Conservation (phyloP, 148 eudicot genomes). For the Vaccinium myrtillus region DNA sequence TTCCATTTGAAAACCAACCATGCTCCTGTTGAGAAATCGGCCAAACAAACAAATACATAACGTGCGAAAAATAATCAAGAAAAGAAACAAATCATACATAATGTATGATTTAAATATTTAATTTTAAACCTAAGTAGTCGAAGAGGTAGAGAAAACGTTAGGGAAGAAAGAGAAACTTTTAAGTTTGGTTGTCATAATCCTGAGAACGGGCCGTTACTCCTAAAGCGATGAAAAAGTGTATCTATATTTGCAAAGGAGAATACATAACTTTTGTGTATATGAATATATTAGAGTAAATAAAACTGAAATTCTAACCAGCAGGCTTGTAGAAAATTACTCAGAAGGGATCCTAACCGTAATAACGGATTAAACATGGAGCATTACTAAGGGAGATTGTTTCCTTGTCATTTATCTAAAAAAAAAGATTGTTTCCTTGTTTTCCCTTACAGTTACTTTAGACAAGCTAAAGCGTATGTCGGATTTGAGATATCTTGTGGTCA, state of each 20-base stretch:
- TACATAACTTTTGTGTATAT: background rate
- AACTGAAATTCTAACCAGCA: background rate
- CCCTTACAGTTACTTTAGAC: background rate
- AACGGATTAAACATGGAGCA: background rate
- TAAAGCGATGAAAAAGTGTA: background rate
- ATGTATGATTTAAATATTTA: background rate
- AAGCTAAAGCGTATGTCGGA: background rate
- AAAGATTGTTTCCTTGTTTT: background rate
- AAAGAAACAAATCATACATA: too few species aligned
- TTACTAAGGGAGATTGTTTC: background rate
- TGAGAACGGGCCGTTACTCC: background rate
- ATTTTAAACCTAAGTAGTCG: background rate
- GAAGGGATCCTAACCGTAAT: background rate
- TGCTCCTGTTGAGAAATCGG: background rate
- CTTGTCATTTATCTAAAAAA: too few species aligned
- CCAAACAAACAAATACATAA: too few species aligned
- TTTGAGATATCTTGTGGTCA: background rate
- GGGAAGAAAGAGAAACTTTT: background rate
- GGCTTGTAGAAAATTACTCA: background rate
- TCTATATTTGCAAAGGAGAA: background rate
- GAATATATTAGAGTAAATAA: background rate
- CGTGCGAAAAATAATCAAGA: too few species aligned
- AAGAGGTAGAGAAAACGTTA: background rate
- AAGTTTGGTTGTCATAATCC: background rate
- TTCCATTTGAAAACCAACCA: background rate